Percentiles rank a stretch among this genome's conserved stretches.
These are phyloP conservation scores for Mimosa bimucronata DNA, from an alignment of 306 rosid species.

Conservation along the genomic window DNA sequence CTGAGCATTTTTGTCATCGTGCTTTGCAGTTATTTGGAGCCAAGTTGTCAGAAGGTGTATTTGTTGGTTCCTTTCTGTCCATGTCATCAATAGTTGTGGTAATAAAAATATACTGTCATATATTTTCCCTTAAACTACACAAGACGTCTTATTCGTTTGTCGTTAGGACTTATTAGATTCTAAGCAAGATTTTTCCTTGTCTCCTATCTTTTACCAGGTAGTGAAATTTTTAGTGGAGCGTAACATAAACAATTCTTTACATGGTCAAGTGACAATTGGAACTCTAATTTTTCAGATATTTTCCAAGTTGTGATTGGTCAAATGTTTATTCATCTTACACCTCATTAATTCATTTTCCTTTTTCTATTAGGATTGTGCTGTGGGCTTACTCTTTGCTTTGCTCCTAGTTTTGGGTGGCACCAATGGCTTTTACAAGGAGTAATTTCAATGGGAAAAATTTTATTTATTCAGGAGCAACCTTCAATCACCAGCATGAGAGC, in stretches of 20 bases:
- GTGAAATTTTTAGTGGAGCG: constrained; percentile 87
- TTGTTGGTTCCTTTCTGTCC: too few species aligned
- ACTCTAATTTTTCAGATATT: constrained; percentile 96
- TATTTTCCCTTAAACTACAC: too few species aligned
- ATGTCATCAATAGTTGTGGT: too few species aligned
- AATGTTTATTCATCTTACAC: constrained; percentile 21
- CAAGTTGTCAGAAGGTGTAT: too few species aligned
- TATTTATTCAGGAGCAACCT: constrained; percentile 75
- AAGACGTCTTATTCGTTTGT: too few species aligned
- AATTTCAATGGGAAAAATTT: constrained; percentile 70
- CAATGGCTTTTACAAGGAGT: constrained; percentile 91
- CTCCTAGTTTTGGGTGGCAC: constrained; percentile 99
- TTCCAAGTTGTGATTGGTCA: constrained; percentile 31
- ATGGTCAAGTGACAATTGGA: constrained; percentile 95
- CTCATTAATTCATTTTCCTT: constrained; percentile 39
- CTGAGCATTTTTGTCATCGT: too few species aligned
- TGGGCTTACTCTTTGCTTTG: constrained; percentile 95
- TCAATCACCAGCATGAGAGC: constrained; percentile 52
- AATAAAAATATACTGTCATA: too few species aligned
- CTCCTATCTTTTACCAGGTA: constrained; percentile 62
- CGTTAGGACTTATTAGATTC: too few species aligned
- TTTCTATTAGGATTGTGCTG: constrained; percentile 92
- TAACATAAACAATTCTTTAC: constrained; percentile 76
- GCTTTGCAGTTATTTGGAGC: too few species aligned
- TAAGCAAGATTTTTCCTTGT: constrained; percentile 35